Percentiles rank a stretch among this genome's conserved stretches.
phyloP scores from a whole-genome alignment of 495 filamentous ascomycete genomes.

The Penicillium crystallinum region DNA sequence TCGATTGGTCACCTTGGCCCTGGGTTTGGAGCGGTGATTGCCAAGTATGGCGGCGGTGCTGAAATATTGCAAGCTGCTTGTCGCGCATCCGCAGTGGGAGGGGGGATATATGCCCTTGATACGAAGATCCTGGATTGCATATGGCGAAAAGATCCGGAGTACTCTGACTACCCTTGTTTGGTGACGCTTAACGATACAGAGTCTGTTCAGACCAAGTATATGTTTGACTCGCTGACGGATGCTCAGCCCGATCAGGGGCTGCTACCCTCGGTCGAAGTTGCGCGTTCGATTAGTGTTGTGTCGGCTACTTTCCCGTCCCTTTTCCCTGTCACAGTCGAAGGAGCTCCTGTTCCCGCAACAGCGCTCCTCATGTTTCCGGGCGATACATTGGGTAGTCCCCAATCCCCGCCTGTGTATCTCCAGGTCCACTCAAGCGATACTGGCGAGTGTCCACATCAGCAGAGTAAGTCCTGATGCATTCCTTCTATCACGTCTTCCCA shows the following conservation, averaged over 20 bases:
- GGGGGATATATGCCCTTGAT: constrained; percentile 81
- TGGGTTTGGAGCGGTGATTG: constrained; percentile 77
- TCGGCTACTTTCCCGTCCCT: constrained; percentile 59
- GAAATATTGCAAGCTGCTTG: constrained; percentile 92
- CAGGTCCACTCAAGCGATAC: constrained; percentile 78
- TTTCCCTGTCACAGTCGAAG: constrained; percentile 69
- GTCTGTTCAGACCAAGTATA: constrained; percentile 48
- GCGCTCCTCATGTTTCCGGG: constrained; percentile 68
- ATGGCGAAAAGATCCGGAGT: constrained; percentile 4
- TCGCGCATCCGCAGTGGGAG: constrained; percentile 86
- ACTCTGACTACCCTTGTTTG: constrained; percentile 25
- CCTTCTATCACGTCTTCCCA: constrained; percentile 9
- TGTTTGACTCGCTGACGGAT: constrained; percentile 50
- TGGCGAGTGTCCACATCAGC: constrained; percentile 77
- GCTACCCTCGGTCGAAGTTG: constrained; percentile 26
- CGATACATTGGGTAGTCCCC: constrained; percentile 36
- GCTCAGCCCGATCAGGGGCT: constrained; percentile 20
- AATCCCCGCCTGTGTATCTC: constrained; percentile 60
- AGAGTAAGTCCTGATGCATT: constrained; percentile 63
- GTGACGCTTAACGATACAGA: constrained; percentile 58
- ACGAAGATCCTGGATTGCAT: constrained; percentile 49
- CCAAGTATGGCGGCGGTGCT: constrained; percentile 90
- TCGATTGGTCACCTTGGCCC: constrained; percentile 84
- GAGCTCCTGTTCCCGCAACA: constrained; percentile 65
- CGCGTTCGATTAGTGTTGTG: constrained; percentile 56